Evolutionary conservation across 202 grass and related monocot species (phyloP).

Genomic region (Digitaria exilis): DNA sequence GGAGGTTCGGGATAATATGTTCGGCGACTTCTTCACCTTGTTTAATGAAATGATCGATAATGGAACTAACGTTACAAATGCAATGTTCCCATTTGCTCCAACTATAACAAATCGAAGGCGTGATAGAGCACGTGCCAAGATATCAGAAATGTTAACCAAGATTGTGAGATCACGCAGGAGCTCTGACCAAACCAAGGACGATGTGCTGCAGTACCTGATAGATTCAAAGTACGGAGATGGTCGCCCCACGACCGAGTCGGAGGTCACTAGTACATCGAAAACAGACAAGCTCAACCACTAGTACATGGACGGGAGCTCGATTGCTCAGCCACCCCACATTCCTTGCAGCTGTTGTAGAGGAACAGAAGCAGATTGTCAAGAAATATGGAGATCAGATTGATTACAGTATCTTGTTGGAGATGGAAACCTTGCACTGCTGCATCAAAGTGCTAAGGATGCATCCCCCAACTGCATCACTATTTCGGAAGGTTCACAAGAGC

Average conservation of each 20-base stretch:
- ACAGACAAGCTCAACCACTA: conserved; percentile 36
- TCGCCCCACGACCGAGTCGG: conserved; percentile 19
- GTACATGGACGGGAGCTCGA: conserved; percentile 44
- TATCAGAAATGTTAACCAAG: conserved; percentile 34
- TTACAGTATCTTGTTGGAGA: too few relatives aligned
- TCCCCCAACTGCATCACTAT: too few relatives aligned
- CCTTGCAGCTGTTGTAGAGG: conserved; percentile 20
- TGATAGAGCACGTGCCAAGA: conserved; percentile 30
- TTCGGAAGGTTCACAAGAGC: too few relatives aligned
- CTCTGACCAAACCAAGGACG: conserved; percentile 31
- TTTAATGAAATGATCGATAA: conserved; percentile 36
- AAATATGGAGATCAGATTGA: too few relatives aligned
- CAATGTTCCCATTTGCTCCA: conserved; percentile 45
- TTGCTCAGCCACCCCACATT: conserved; percentile 14
- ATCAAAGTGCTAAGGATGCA: too few relatives aligned
- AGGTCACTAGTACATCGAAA: conserved; percentile 36
- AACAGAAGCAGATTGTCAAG: conserved; percentile 31
- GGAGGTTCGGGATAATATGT: conserved; percentile 42
- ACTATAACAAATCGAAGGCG: conserved; percentile 29
- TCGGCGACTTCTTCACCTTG: conserved; percentile 34
- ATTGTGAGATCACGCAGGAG: conserved; percentile 42
- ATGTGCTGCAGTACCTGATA: conserved; percentile 46
- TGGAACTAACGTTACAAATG: conserved; percentile 11
- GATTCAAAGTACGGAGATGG: conserved; percentile 44
- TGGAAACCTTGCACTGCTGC: too few relatives aligned